Evolutionary conservation across 176 grass and related monocot species (phyloP), one percentile per base, ranked within the genome.

Genomic region (Oryza australiensis): DNA sequence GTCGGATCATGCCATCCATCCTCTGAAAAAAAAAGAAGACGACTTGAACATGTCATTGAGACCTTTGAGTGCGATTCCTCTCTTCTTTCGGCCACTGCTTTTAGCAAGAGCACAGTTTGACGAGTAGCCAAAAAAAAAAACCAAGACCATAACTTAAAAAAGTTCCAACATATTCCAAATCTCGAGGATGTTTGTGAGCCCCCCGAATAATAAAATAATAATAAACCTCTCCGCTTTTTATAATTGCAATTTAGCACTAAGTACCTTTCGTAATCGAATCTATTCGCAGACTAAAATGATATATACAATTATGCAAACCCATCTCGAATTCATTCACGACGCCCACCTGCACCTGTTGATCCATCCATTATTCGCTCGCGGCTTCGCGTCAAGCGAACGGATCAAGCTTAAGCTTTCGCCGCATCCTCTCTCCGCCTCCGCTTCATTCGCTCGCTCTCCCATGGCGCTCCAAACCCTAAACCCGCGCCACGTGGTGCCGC

Each of bases 391-490:
- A 46, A 46, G 14, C 14, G 48, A 51, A 51, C 14, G 16, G 48
- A 51, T 51, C 48, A 51, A 51, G 15, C 48, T 51, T 51, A 3
- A 63, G 43, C 62, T 87, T n/a, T n/a, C 80, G 33, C 66, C 68
- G 75, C 74, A 68, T 66, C 14, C 22, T 28, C 27, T 13, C 12
- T 26, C 2, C 35, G 8, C 20, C 67, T 41, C n/a, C 6, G 27
- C 66, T 12, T 27, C 29, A 3, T 20, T 0, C 7, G n/a, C 32
- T n/a, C 8, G n/a, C 26, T 16, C 27, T 41, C 73, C 76, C 18
- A 91, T 89, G 92, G 74, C 89, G 20, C 84, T 89, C 20, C 82
- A 73, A 85, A 83, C 92, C 83, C 88, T 95, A 90, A 94, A 75
- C 42, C 64, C 76, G 5, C 42, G 12, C 24, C 16, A 63, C 24